Evolutionary conservation across 352 stramenopile species (phyloP).

Genomic region (Globisporangium heterothallicum): DNA sequence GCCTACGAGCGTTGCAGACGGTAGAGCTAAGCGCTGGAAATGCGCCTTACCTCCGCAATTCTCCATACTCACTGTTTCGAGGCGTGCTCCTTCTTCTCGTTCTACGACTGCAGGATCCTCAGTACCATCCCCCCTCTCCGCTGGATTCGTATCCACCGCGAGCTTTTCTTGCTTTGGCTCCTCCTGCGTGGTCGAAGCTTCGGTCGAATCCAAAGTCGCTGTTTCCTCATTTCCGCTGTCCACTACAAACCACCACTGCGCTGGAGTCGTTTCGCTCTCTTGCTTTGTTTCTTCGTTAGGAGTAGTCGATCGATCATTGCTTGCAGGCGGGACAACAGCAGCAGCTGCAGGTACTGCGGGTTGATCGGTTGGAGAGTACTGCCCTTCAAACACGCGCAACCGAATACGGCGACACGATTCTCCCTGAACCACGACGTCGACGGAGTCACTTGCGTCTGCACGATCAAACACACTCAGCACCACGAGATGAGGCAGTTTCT

Average conservation of each 20-base stretch:
- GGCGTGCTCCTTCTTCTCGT: slow-evolving; percentile 6
- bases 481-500: slow-evolving; percentile 15
- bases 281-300: no score
- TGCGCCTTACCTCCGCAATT: slow-evolving; percentile 20
- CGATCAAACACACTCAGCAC: slow-evolving; percentile 9
- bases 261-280: no score
- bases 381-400: slow-evolving; percentile 36
- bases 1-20: slow-evolving; percentile 21
- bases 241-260: slow-evolving; percentile 24
- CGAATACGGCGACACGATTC: slow-evolving; percentile 31
- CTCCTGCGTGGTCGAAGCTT: no score
- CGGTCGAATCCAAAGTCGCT: no score
- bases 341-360: background rate
- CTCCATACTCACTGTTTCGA: slow-evolving; percentile 17
- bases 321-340: background rate
- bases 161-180: no score
- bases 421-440: slow-evolving; percentile 17
- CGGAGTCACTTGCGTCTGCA: background rate
- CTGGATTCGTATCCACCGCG: no score
- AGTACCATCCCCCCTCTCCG: no score
- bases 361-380: background rate
- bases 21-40: slow-evolving; percentile 28
- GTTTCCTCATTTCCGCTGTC: no score
- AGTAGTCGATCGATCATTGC: no score
- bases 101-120: no score